Conservation (phyloP, 768 basidiomycete species). For the Leccinellum rugosiceps region DNA sequence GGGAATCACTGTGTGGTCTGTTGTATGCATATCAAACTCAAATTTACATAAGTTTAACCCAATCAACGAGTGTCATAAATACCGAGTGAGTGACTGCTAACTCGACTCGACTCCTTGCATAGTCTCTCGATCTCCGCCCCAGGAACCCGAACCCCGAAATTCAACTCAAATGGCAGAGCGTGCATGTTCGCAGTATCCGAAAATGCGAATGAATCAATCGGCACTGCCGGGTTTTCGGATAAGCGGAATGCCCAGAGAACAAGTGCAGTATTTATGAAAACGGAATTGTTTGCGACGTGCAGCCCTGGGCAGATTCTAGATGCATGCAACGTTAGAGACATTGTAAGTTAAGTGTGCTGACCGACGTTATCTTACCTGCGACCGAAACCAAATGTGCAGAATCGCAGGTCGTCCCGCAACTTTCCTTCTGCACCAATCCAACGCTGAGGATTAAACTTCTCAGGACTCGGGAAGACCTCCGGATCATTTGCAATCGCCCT, state of each 20-base stretch:
- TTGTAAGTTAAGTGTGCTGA: not conserved
- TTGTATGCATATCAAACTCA: not conserved
- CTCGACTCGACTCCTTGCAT: conserved; percentile 1
- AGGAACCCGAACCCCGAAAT: conserved; percentile 8
- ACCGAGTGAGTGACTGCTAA: not conserved
- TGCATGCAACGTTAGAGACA: not conserved
- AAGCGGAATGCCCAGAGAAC: conserved; percentile 62
- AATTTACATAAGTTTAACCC: not conserved
- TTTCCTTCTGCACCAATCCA: conserved; percentile 2
- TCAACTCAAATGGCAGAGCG: conserved; percentile 4
- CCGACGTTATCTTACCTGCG: conserved; percentile 5
- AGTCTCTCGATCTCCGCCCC: conserved; percentile 1
- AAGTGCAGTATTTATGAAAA: conserved; percentile 61
- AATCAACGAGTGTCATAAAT: not conserved
- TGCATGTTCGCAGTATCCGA: conserved; percentile 31
- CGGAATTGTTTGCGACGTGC: conserved; percentile 41
- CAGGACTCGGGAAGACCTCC: conserved; percentile 8
- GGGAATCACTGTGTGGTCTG: not conserved
- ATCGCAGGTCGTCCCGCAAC: conserved; percentile 6
- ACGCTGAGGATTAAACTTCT: conserved; percentile 10
- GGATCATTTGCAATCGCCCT: conserved; percentile 15
- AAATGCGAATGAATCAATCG: conserved; percentile 60
- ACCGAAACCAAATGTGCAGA: conserved; percentile 9
- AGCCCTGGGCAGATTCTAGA: conserved; percentile 27
- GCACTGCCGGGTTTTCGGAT: conserved; percentile 41